Percentiles rank a stretch among this genome's conserved stretches.
Conservation (phyloP, 345 rosid genomes). For the Brassica juncea region DNA sequence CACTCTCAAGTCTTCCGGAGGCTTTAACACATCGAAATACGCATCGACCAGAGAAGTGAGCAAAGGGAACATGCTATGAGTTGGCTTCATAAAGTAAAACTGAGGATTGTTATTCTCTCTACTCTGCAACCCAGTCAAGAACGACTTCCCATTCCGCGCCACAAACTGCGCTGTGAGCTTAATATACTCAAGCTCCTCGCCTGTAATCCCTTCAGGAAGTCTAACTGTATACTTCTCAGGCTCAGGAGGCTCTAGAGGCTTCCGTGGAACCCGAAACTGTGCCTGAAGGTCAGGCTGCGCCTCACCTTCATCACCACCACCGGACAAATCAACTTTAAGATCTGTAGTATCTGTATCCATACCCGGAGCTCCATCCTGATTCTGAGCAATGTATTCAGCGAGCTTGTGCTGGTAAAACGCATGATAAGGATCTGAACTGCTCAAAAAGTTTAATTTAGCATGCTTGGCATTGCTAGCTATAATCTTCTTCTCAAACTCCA, state of each 20-base stretch:
- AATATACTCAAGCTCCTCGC: conserved; percentile 81
- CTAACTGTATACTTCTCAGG: conserved; percentile 74
- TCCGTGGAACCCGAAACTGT: conserved; percentile 62
- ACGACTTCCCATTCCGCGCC: conserved; percentile 76
- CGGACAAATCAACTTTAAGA: conserved; percentile 38
- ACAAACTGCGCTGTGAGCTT: conserved; percentile 90
- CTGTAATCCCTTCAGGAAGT: conserved; percentile 76
- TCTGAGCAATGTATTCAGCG: conserved; percentile 67
- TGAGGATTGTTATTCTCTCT: conserved; percentile 74
- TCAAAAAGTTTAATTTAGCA: conserved; percentile 74
- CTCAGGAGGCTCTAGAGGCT: conserved; percentile 74
- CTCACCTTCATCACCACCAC: conserved; percentile 43
- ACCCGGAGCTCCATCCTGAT: conserved; percentile 49
- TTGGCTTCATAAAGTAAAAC: conserved; percentile 85
- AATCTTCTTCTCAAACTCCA: conserved; percentile 78
- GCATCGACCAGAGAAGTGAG: conserved; percentile 82
- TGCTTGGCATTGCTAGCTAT: conserved; percentile 66
- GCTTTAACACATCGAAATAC: conserved; percentile 76
- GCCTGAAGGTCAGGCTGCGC: conserved; percentile 60
- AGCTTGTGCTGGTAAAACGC: conserved; percentile 74
- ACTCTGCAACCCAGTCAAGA: conserved; percentile 67
- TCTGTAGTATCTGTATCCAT: conserved; percentile 45
- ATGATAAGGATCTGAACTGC: conserved; percentile 66
- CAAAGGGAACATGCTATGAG: conserved; percentile 82
- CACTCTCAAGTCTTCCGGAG: conserved; percentile 67